Conservation (phyloP, 116 monocot genomes). For the Iris pallida region DNA sequence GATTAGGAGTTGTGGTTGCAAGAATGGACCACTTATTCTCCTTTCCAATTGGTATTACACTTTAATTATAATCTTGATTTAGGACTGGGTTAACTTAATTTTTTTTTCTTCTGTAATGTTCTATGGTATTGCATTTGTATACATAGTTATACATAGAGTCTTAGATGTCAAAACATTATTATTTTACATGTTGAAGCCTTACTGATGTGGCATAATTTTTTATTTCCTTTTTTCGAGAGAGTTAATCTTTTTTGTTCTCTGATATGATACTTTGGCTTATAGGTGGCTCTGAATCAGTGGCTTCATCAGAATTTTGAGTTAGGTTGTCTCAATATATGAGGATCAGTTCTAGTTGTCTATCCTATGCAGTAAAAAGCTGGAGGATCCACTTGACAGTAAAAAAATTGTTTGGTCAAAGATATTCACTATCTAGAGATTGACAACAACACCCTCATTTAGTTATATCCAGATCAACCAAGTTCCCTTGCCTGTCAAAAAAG, state of each 20-base stretch:
- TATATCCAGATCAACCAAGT: slow-evolving; percentile 45
- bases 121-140: too few species aligned
- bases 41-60: too few species aligned
- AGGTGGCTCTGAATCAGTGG: slow-evolving; percentile 86
- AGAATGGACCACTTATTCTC: too few species aligned
- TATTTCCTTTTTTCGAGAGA: too few species aligned
- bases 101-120: too few species aligned
- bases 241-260: not conserved
- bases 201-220: too few species aligned
- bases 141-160: too few species aligned
- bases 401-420: slow-evolving; percentile 56
- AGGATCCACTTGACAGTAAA: slow-evolving; percentile 18
- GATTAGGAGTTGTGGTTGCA: too few species aligned
- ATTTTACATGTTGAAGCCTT: too few species aligned
- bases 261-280: slow-evolving; percentile 6
- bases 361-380: slow-evolving; percentile 33
- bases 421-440: slow-evolving; percentile 31
- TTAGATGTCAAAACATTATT: too few species aligned
- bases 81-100: too few species aligned
- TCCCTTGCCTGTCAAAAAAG: slow-evolving; percentile 61
- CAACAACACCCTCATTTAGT: slow-evolving; percentile 14
- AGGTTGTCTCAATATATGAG: slow-evolving; percentile 82
- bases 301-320: slow-evolving; percentile 73
- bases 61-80: too few species aligned
- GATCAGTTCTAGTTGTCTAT: slow-evolving; percentile 72